Base-by-base conservation (phyloP, 1,139 yeast genomes). In the Geotrichum phurueaensis region DNA sequence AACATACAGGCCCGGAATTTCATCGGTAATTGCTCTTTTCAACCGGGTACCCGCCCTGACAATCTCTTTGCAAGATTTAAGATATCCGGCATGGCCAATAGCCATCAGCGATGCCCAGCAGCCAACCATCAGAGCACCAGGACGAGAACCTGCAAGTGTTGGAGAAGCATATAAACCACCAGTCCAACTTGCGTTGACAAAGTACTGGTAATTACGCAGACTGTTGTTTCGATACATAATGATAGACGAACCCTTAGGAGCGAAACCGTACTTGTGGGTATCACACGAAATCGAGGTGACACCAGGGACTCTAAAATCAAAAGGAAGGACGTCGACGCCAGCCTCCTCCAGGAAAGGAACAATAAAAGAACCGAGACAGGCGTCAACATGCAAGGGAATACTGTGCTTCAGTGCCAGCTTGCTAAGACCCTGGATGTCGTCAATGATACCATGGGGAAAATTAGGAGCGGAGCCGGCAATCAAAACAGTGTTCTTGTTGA, bases 231-330 rank as follows among this genome's bases (percentile, higher is more conserved):
- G 81, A 74, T 94, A 94, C 96, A 94, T 87, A 67, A 94, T 88
- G 49, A 92, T 82, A 0, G 97, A 90, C 0, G 96, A 87, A 4
- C 99, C 99, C 74, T 94, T 94, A 53, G 99, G 98, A 10, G 98
- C 97, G 79, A 92, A 94, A 1, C 98, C 99, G 71, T 94, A 94
- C 74, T 94, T 94, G 78, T 94, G 99, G 20, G 98, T 92, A 72
- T 94, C 99, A 75, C 98, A 94, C 13, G 97, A 89, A 63, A 94
- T 92, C 3, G 97, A 91, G 0, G 98, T 94, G n/a, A 94, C 98
- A 50, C 98, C 98, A 0, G 90, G 87, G 1, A 90, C 80, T 65
- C 95, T 78, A 75, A 94, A 94, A 73, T 94, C 99, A 75, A 92
- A 92, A 20, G 76, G 69, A 18, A 95, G 92, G 1, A 85, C 70